Conservation (phyloP, 2,329 filamentous ascomycete genomes). For the Pseudogymnoascus sp. region DNA sequence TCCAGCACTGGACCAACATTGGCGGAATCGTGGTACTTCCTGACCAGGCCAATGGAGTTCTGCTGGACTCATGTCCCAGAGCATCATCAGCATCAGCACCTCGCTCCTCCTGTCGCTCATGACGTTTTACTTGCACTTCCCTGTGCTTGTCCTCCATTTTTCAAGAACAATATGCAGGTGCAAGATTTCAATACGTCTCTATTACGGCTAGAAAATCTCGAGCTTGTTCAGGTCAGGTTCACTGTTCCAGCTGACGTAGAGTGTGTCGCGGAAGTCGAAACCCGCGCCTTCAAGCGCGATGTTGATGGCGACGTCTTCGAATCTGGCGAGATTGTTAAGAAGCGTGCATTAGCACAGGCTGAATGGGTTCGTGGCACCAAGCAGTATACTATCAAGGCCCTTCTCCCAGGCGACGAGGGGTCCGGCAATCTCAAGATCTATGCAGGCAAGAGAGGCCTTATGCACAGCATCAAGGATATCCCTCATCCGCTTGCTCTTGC, state of each 20-base stretch:
- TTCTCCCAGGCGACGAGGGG: constrained; percentile 86
- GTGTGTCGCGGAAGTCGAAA: constrained; percentile 85
- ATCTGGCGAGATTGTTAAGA: constrained; percentile 76
- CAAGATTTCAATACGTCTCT: constrained; percentile 86
- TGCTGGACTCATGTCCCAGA: constrained; percentile 96
- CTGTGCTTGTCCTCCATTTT: constrained; percentile 77
- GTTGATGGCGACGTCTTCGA: constrained; percentile 89
- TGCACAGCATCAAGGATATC: constrained; percentile 96
- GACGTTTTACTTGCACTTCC: constrained; percentile 82
- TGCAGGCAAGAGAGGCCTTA: constrained; percentile 85
- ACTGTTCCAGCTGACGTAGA: constrained; percentile 85
- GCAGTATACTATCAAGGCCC: constrained; percentile 84
- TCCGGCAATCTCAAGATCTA: constrained; percentile 84
- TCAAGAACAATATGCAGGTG: constrained; percentile 72
- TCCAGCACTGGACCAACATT: constrained; percentile 60
- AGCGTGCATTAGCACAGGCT: constrained; percentile 80
- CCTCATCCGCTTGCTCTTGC: constrained; percentile 85
- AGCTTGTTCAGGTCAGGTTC: constrained; percentile 85
- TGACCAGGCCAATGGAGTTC: constrained; percentile 77
- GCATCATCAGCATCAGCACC: constrained; percentile 79
- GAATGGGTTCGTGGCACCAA: constrained; percentile 86
- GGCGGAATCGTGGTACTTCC: constrained; percentile 88
- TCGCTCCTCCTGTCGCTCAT: constrained; percentile 78
- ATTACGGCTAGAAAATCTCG: constrained; percentile 78
- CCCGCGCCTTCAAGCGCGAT: constrained; percentile 70